Base-by-base conservation (phyloP, 192 early-diverging fungal genomes). In the Rhizophagus sp. region DNA sequence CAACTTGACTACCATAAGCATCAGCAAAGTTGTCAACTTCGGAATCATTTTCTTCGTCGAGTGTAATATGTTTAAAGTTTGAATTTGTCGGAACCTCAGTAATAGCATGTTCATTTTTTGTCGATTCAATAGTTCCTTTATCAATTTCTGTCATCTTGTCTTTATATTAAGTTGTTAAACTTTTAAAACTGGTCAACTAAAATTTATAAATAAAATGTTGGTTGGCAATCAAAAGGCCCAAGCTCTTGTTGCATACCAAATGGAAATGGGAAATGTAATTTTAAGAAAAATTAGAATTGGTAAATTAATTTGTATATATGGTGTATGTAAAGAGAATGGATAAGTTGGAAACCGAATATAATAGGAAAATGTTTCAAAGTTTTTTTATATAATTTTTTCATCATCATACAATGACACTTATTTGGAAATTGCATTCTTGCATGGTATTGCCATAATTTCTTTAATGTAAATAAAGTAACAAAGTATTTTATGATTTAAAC, bases 171-270 rank as follows among this genome's bases (percentile, higher is more conserved):
- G 15, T 57, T 57, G 6, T 57, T 22, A 57, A 57, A 17, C 17
- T 57, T 57, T 3, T 57, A 57, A 57, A 22, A 57, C 15, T 2
- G 0, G 19, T 57, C 19, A 22, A 22, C 19, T 57, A 17, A 6
- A 57, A 17, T 19, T 17, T 57, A 17, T 22, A 1, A 19, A 57
- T 57, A 57, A 65, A 65, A 65, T 4, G 64, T 65, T 65, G 64
- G 64, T 65, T 6, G 34, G 64, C 64, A 65, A 65, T 65, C 27
- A 65, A 65, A 65, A 65, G 64, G 15, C 64, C 64, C 25, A 65
- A 65, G 64, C 64, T 65, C 64, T 65, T 65, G 13, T 27, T 65
- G 64, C 64, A 65, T 65, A 24, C 64, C 64, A 65, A n/a, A 47
- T 11, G 11, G 11, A 12, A 47, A 47, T 12, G 11, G 30, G 30